Conservation (phyloP, 2,329 filamentous ascomycete genomes). For the Colletotrichum costaricense region DNA sequence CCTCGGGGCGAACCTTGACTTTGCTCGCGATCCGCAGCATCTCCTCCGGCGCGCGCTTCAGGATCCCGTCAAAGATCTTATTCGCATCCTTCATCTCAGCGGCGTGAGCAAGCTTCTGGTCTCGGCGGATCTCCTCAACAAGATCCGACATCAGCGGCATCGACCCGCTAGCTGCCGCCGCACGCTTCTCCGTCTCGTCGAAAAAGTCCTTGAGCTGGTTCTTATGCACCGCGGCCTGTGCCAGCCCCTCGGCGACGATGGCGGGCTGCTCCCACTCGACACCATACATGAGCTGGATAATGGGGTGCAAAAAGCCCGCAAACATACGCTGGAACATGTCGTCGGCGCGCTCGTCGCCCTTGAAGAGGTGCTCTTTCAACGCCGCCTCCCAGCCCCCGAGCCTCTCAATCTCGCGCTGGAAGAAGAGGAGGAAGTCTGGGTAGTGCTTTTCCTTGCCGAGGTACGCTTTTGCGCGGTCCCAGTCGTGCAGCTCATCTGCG, state of each 20-base stretch:
- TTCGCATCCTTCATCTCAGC: slow-evolving; percentile 65
- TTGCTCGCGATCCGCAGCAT: slow-evolving; percentile 71
- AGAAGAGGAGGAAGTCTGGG: slow-evolving; percentile 80
- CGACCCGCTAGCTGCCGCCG: slow-evolving; percentile 42
- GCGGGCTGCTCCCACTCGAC: slow-evolving; percentile 86
- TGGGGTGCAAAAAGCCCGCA: slow-evolving; percentile 78
- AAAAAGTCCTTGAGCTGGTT: slow-evolving; percentile 67
- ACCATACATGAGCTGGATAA: slow-evolving; percentile 88
- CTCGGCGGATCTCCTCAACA: slow-evolving; percentile 66
- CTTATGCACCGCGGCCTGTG: slow-evolving; percentile 79
- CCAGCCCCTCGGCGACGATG: slow-evolving; percentile 82
- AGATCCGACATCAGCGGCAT: slow-evolving; percentile 66
- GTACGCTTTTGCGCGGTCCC: slow-evolving; percentile 64
- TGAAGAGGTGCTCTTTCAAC: slow-evolving; percentile 76
- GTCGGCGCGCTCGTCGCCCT: slow-evolving; percentile 71
- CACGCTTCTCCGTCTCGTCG: slow-evolving; percentile 60
- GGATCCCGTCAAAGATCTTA: slow-evolving; percentile 76
- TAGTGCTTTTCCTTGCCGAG: slow-evolving; percentile 75
- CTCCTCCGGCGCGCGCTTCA: slow-evolving; percentile 71
- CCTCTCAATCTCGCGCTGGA: slow-evolving; percentile 77
- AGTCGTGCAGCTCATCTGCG: slow-evolving; percentile 66
- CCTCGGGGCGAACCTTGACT: slow-evolving; percentile 66
- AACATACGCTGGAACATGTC: slow-evolving; percentile 77
- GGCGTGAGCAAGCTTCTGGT: slow-evolving; percentile 67
- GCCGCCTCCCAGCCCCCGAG: slow-evolving; percentile 67